Percentiles rank a stretch among this genome's conserved stretches.
These are phyloP conservation scores for Psophocarpus tetragonolobus DNA, from an alignment of 306 rosid species.

Conservation along the genomic window DNA sequence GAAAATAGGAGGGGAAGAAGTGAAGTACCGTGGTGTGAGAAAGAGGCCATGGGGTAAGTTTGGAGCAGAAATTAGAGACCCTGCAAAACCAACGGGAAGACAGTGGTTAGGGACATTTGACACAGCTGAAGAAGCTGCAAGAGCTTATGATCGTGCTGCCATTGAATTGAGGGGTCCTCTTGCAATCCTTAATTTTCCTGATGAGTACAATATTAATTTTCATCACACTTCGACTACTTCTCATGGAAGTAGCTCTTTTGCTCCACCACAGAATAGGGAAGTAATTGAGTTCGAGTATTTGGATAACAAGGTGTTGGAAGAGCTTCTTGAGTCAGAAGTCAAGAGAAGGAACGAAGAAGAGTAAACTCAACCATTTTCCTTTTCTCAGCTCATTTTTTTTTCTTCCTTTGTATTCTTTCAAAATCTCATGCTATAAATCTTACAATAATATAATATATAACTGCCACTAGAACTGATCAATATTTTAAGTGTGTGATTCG, in stretches of 20 bases:
- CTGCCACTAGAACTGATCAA: neutral
- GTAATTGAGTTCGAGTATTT: slow-evolving; percentile 44
- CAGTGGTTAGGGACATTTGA: slow-evolving; percentile 76
- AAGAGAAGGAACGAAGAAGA: neutral
- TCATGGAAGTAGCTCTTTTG: slow-evolving; percentile 32
- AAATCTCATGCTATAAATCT: neutral
- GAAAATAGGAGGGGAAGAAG: slow-evolving; percentile 44
- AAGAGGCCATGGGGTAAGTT: slow-evolving; percentile 78
- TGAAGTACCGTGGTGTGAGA: slow-evolving; percentile 64
- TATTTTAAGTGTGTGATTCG: neutral
- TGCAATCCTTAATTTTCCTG: slow-evolving; percentile 50
- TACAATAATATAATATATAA: neutral
- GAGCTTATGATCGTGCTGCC: slow-evolving; percentile 79
- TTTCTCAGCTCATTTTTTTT: neutral
- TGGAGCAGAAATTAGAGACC: slow-evolving; percentile 73
- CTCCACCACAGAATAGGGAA: neutral
- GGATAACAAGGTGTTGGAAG: slow-evolving; percentile 48
- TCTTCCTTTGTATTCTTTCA: neutral
- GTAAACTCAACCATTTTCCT: neutral
- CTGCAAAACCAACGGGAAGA: slow-evolving; percentile 55
- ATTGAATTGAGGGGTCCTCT: slow-evolving; percentile 52
- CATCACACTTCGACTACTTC: neutral
- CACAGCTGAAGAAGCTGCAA: slow-evolving; percentile 72
- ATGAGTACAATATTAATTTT: slow-evolving; percentile 28
- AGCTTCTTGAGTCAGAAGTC: slow-evolving; percentile 35